A percentile compares a stretch with the other conserved stretches of the same genome.
Evolutionary conservation across 2,329 filamentous ascomycete genomes (phyloP).

Genomic region (Penicillium sp.): DNA sequence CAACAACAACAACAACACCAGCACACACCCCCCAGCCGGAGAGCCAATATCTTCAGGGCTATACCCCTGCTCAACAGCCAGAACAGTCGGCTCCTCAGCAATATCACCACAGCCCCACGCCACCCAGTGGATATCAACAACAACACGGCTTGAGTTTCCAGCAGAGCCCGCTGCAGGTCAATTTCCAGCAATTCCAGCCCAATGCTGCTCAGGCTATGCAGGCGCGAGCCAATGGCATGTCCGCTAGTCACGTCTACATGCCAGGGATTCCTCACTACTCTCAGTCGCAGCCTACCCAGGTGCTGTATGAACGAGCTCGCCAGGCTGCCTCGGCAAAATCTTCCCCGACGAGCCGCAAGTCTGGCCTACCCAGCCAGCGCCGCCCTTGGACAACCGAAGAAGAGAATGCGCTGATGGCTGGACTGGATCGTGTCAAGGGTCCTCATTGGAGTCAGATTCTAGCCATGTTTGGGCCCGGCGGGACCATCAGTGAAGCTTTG

Average conservation of each 20-base stretch:
- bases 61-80: constrained; percentile 33
- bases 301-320: constrained; percentile 57
- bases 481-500: constrained; percentile 75
- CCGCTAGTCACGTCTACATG: constrained; percentile 45
- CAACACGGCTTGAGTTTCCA: constrained; percentile 37
- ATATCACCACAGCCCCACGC: constrained; percentile 37
- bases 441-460: constrained; percentile 94
- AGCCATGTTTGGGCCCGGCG: constrained; percentile 75
- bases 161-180: constrained; percentile 40
- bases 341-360: constrained; percentile 53
- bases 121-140: constrained; percentile 35
- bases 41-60: constrained; percentile 34
- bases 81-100: constrained; percentile 28
- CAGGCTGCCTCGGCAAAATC: constrained; percentile 55
- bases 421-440: constrained; percentile 82
- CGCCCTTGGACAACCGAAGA: constrained; percentile 86
- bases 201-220: constrained; percentile 30
- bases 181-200: constrained; percentile 44
- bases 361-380: constrained; percentile 57
- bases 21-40: constrained; percentile 27
- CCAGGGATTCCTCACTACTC: constrained; percentile 47
- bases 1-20: constrained; percentile 23
- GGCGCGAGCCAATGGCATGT: constrained; percentile 33
- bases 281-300: constrained; percentile 52
- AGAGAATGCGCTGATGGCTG: constrained; percentile 85